phyloP scores from a whole-genome alignment of 495 filamentous ascomycete species.

The Aspergillus coremiiformis region DNA sequence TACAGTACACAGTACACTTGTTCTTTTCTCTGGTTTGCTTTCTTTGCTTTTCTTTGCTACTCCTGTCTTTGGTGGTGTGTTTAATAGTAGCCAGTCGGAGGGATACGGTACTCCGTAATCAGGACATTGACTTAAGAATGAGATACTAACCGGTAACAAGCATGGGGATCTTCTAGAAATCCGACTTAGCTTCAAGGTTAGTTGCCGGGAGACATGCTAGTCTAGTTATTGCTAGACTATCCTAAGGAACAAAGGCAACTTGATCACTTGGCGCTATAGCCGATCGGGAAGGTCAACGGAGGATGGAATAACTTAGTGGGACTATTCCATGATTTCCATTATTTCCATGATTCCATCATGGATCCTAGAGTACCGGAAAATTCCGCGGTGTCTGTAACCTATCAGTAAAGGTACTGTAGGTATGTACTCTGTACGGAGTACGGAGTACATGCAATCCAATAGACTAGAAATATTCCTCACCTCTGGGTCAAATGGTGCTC shows the following conservation, averaged over 20 bases:
- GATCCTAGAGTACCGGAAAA: no score
- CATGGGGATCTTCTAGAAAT: conserved; percentile 12
- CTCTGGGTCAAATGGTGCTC: no score
- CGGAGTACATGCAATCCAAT: no score
- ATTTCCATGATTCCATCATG: neutral
- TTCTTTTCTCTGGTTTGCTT: neutral
- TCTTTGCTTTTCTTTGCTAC: neutral
- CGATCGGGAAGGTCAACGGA: neutral
- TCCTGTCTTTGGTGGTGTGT: neutral
- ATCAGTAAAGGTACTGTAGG: no score
- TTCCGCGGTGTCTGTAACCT: no score
- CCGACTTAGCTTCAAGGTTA: conserved; percentile 2
- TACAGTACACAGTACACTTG: no score
- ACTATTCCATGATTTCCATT: neutral
- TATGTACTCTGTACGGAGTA: no score
- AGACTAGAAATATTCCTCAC: no score
- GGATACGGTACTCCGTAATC: neutral
- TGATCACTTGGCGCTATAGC: neutral
- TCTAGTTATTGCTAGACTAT: no score
- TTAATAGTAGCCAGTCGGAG: neutral
- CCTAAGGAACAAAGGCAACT: neutral
- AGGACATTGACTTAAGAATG: conserved; percentile 15
- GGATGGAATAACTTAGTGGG: neutral
- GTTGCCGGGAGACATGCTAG: neutral
- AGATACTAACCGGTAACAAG: conserved; percentile 11